Evolutionary conservation across 1,139 yeast genomes (phyloP), one percentile per base, ranked within the genome.

Genomic region (Hansenula sp.): DNA sequence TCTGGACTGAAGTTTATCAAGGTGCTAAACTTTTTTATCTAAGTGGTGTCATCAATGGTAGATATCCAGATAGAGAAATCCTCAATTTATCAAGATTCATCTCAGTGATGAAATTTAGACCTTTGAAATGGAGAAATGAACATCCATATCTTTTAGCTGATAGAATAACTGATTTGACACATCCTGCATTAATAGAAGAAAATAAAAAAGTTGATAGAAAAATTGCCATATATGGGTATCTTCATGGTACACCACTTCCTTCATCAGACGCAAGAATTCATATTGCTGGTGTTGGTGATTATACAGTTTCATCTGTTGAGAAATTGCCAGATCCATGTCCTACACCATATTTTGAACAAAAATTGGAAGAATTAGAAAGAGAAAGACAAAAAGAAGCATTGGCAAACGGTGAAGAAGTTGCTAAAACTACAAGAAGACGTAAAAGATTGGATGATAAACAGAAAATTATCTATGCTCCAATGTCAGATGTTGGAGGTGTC

Each of bases 401-500:
- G n/a, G 68, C 73, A 3, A 57, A 61, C 27, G 89, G 88, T 12
- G 79, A 75, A 49, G 60, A 61, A 3, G 55, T 73, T 4, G 75
- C 82, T 2, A 72, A 75, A 41, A 71, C 82, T 0, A 59, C 69
- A 41, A 77, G 82, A 58, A 78, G 97, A 61, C 77, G 97, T 55
- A 85, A 88, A 60, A 77, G 97, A 58, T 76, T 94, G 42, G 97
- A 92, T 53, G 98, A 94, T 59, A 87, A 84, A 53, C 95, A 87
- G 60, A 92, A 90, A 62, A 80, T 89, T 51, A 89, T 94, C 2
- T 94, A 94, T 61, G 99, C 98, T 0, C 99, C 99, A 40, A 92
- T 94, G 98, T 87, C 97, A 38, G 97, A 94, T 64, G 97, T 92
- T 21, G 97, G 97, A 42, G 99, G 99, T 58, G 95, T 94, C 28